Conservation (phyloP, 1,284 basidiomycete species). For the Uromyces viciae-fabae region DNA sequence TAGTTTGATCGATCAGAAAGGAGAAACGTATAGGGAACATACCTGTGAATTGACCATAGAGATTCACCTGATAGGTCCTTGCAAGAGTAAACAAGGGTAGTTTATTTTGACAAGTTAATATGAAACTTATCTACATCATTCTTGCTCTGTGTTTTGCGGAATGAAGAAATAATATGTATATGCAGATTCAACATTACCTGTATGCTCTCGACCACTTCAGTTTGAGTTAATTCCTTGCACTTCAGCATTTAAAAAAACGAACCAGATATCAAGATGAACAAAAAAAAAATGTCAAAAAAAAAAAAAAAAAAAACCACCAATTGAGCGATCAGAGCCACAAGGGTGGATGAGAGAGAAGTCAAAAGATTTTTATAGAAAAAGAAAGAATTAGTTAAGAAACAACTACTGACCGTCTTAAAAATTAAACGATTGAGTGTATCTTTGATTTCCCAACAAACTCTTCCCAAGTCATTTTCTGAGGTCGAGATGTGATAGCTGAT, state of each 20-base stretch:
- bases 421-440: neutral
- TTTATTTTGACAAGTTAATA: neutral
- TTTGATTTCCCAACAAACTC: slow-evolving; percentile 21
- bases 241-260: neutral
- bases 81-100: neutral
- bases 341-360: too few species aligned
- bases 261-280: neutral
- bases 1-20: neutral
- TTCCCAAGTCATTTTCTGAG: slow-evolving; percentile 8
- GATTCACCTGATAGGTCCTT: slow-evolving; percentile 32
- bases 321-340: too few species aligned
- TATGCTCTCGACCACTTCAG: slow-evolving; percentile 37
- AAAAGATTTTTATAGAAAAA: too few species aligned
- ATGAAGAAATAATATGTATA: too few species aligned
- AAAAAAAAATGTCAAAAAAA: neutral
- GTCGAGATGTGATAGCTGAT: too few species aligned
- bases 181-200: too few species aligned
- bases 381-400: too few species aligned
- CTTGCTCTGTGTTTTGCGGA: neutral
- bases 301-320: neutral
- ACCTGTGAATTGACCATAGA: slow-evolving; percentile 42
- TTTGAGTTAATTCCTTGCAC: slow-evolving; percentile 16
- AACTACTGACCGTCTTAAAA: slow-evolving; percentile 23
- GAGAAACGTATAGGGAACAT: neutral
- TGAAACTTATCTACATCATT: neutral